Conservation (phyloP, 768 basidiomycete species). For the Lentinula raphanica region DNA sequence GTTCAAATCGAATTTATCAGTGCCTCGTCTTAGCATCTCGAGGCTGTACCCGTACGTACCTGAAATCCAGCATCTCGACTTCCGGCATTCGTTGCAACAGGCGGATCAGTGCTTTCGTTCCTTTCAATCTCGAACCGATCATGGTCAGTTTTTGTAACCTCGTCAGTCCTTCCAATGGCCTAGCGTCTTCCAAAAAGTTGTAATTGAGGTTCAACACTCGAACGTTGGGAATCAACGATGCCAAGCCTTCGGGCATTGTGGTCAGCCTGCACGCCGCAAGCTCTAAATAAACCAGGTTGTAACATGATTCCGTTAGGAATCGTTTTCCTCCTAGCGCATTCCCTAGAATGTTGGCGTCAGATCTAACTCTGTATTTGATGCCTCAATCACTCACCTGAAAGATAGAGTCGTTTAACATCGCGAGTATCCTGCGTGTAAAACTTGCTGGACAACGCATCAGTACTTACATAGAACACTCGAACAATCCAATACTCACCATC, state of each 20-base stretch:
- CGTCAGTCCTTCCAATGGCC: constrained; percentile 62
- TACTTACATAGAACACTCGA: constrained; percentile 9
- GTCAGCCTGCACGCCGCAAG: constrained; percentile 81
- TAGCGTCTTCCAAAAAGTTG: constrained; percentile 82
- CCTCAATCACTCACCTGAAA: constrained; percentile 67
- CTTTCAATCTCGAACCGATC: constrained; percentile 78
- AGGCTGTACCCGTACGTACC: constrained; percentile 45
- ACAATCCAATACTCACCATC: constrained; percentile 50
- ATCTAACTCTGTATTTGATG: neutral
- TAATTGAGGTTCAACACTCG: constrained; percentile 94
- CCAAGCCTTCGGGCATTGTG: constrained; percentile 63
- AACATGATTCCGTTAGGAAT: constrained; percentile 72
- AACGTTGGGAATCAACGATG: constrained; percentile 71
- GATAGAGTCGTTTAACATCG: constrained; percentile 90
- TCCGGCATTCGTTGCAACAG: constrained; percentile 67
- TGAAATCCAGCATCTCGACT: constrained; percentile 86
- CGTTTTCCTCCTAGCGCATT: constrained; percentile 54
- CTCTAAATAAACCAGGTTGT: constrained; percentile 90
- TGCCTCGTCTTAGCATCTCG: constrained; percentile 2
- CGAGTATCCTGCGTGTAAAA: constrained; percentile 68
- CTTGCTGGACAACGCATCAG: constrained; percentile 24
- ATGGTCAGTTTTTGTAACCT: constrained; percentile 80
- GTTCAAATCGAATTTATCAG: constrained; percentile 8
- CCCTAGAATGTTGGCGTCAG: constrained; percentile 39
- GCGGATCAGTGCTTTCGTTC: constrained; percentile 67